Conservation (phyloP, 768 basidiomycete genomes). For the Lentinula lateritia region DNA sequence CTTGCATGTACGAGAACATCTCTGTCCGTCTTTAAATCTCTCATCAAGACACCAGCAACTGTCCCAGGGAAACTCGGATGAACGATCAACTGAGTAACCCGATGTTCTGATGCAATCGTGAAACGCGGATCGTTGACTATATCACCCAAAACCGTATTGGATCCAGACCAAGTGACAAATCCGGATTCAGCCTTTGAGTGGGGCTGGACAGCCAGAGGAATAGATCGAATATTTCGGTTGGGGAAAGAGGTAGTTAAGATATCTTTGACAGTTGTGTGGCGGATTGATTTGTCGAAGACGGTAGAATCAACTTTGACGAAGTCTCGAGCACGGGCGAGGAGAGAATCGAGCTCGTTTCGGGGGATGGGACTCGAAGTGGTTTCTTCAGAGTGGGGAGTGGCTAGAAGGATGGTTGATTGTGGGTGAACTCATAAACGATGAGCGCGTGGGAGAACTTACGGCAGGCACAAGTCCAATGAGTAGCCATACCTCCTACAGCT, state of each 20-base stretch:
- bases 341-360: background rate
- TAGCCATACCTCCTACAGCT: constrained; percentile 8
- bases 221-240: background rate
- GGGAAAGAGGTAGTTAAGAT: background rate
- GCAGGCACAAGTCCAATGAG: constrained; percentile 4
- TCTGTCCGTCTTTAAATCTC: background rate
- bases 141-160: constrained; percentile 5
- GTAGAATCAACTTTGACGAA: background rate
- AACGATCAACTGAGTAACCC: background rate
- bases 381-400: background rate
- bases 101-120: background rate
- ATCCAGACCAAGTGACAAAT: constrained; percentile 6
- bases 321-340: background rate
- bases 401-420: background rate
- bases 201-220: constrained; percentile 5
- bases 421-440: background rate
- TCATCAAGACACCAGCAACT: background rate
- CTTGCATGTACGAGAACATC: background rate
- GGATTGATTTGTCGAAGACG: constrained; percentile 3
- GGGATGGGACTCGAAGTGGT: background rate
- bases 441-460: background rate
- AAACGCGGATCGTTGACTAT: background rate
- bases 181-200: background rate
- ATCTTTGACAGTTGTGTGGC: constrained; percentile 5
- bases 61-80: background rate